Evolutionary conservation across 805 yeast species (phyloP), one percentile per base, ranked within the genome.

Genomic region (Nakazawaea laoshanensis): DNA sequence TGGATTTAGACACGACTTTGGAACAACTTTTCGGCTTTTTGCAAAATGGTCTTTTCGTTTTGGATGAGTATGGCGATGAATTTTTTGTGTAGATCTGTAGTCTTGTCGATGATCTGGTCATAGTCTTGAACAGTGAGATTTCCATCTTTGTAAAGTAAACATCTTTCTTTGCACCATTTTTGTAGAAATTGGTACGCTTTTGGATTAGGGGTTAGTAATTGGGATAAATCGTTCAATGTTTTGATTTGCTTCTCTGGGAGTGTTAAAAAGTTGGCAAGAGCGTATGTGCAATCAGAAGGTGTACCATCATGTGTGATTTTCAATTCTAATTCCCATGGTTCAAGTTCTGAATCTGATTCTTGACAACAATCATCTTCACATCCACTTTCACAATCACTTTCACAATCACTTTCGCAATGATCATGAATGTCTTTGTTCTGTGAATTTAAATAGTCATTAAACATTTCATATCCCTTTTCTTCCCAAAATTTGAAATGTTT

Each of bases 401-500:
- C 48, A 8, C 42, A 41, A 17, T 43, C 42, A 9, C 38, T 15
- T 27, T 45, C 42, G 7, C 37, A 40, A 7, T 36, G 44, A 9
- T 39, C 45, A n/a, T 35, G 45, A 4, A 27, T 25, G 5, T 35
- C 31, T 19, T 19, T 19, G n/a, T 30, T 30, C 22, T 36, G 30
- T 22, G 28, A 15, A 11, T 36, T 32, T 49, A 27, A 33, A 50
- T 45, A 40, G 15, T 19, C 44, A 36, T 33, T 41, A 40, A 28
- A 39, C 38, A 60, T 29, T 12, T 54, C 62, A 40, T 61, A 66
- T 13, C 56, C 48, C 19, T 30, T 20, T 9, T 49, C 52, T 19
- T 65, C 68, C 58, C 71, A 67, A 77, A 76, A 75, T 12, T 55
- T 53, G 13, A 71, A 40, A 34, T 61, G 65, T 27, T 48, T 44